Base-by-base conservation (phyloP, 371 early-diverging fungal genomes). In the Rhizopus stolonifer region DNA sequence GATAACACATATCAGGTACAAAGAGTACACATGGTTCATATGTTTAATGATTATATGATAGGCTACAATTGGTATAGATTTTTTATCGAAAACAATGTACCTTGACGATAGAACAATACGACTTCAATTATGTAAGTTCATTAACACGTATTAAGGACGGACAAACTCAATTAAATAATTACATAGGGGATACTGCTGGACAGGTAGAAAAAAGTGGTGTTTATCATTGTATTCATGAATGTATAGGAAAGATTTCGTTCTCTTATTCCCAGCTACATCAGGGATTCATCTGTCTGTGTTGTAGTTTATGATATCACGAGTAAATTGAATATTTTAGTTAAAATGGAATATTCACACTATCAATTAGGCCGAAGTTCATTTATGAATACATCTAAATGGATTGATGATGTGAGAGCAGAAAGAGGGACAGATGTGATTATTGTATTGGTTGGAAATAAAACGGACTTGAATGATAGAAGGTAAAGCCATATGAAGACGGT, bases 1-100 rank as follows among this genome's bases (percentile, higher is more conserved):
- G 97, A 98, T 79, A 92, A 91, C 57, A 92, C 95, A 11, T 97
- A 98, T 70, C 94, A 92, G 77, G 92, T 90, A 83, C 33, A 17
- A 40, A 9, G 11, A 26, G 39, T 18, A 34, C 26, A 36, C 14
- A 5, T 36, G 6, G 5, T 36, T 36, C 14, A 5, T 36, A 7
- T 29, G 15, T 19, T 23, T 0, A 22, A 14, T 13, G 18, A 8
- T 36, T 31, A 32, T 9, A 32, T 6, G 5, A 40, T 26, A 97
- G 88, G 99, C 99, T 5, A 99, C 99, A 10, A 99, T 99, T 58
- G 99, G 99, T 56, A 98, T 99, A 56, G 99, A 99, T 75, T 99
- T 99, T 73, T 70, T 99, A 60, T 94, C 94, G 34, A 99, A 99
- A 80, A 99, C 99, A 15, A 93, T 99, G 90, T 92, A 94, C 66